Conservation (phyloP, 495 filamentous ascomycete species). For the Neurospora hispaniola region DNA sequence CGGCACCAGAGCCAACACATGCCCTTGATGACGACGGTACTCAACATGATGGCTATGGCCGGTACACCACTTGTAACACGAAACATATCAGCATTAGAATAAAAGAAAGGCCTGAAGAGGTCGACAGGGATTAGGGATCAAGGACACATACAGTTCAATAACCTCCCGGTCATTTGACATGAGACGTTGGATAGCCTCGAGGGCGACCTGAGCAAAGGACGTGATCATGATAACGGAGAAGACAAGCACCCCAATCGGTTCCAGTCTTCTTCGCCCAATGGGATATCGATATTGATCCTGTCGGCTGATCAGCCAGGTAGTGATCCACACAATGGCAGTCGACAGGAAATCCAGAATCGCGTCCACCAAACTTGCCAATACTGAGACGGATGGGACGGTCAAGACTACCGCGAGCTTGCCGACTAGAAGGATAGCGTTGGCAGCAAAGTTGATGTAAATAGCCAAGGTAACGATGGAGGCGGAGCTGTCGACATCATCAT, state of each 20-base stretch:
- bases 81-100: neutral
- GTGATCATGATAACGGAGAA: slow-evolving; percentile 82
- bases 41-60: slow-evolving; percentile 69
- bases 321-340: slow-evolving; percentile 79
- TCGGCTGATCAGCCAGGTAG: slow-evolving; percentile 61
- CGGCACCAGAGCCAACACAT: slow-evolving; percentile 88
- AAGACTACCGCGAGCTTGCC: slow-evolving; percentile 73
- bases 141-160: slow-evolving; percentile 46
- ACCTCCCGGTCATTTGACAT: slow-evolving; percentile 51
- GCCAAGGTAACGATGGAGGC: slow-evolving; percentile 63
- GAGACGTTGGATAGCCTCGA: slow-evolving; percentile 63
- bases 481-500: slow-evolving; percentile 49
- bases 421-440: slow-evolving; percentile 65
- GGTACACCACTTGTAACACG: slow-evolving; percentile 38
- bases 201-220: slow-evolving; percentile 73
- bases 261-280: slow-evolving; percentile 61
- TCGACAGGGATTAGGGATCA: too few species aligned
- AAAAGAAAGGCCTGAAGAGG: neutral
- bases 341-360: slow-evolving; percentile 78
- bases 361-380: slow-evolving; percentile 82
- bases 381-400: slow-evolving; percentile 74
- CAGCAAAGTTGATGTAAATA: slow-evolving; percentile 78
- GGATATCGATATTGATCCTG: slow-evolving; percentile 78
- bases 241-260: slow-evolving; percentile 68
- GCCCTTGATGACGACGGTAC: slow-evolving; percentile 72